phyloP scores from a whole-genome alignment of 768 basidiomycete species.

The Trametes cubensis region DNA sequence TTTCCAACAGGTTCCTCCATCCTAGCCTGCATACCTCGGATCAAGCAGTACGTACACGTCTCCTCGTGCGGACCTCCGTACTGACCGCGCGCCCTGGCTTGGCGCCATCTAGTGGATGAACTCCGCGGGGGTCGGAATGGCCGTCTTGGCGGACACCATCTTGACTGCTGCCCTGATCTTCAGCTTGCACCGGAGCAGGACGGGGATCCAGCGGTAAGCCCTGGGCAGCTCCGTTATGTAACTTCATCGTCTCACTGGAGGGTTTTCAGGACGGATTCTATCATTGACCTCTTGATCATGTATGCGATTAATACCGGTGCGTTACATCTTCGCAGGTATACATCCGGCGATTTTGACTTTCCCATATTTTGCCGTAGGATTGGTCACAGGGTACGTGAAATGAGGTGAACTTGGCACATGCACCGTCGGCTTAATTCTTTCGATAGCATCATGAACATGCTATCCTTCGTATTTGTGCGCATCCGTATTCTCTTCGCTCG shows the following conservation, averaged over 20 bases:
- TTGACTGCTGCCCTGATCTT: constrained; percentile 8
- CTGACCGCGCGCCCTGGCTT: neutral
- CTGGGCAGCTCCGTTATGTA: too few relatives aligned
- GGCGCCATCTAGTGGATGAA: constrained; percentile 17
- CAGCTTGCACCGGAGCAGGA: constrained; percentile 9
- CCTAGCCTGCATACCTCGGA: constrained; percentile 1
- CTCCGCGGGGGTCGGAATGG: constrained; percentile 15
- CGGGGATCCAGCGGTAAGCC: constrained; percentile 9
- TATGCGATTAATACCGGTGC: constrained; percentile 19
- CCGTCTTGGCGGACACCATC: constrained; percentile 11
- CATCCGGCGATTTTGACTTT: too few relatives aligned
- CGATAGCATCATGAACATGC: constrained; percentile 7
- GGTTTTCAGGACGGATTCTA: constrained; percentile 7
- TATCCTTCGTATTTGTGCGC: constrained; percentile 8
- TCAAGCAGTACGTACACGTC: constrained; percentile 6
- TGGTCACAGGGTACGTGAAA: constrained; percentile 10
- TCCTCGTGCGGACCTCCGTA: neutral
- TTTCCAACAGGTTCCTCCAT: neutral
- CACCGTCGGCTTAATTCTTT: too few relatives aligned
- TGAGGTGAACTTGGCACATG: too few relatives aligned
- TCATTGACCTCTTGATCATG: constrained; percentile 17
- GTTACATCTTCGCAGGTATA: neutral
- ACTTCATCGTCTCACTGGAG: too few relatives aligned
- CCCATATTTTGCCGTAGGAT: neutral
- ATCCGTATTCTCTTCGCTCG: too few relatives aligned